Conservation (phyloP, 805 yeast genomes). For the Kuraishia piskuri region DNA sequence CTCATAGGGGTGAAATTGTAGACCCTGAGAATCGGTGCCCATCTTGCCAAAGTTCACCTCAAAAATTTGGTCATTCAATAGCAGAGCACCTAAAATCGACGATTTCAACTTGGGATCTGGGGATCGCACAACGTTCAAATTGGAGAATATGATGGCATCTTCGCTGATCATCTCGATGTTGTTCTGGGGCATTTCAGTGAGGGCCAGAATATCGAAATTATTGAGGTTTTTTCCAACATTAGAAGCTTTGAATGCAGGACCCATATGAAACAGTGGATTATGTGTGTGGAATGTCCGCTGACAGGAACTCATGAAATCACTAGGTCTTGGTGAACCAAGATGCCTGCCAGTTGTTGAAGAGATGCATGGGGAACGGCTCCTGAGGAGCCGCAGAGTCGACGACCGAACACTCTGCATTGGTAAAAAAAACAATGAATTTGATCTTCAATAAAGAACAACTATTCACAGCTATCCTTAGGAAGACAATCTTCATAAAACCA, state of each 20-base stretch:
- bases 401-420: background rate
- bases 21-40: conserved; percentile 31
- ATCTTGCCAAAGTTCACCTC: conserved; percentile 41
- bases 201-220: conserved; percentile 36
- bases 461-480: no score
- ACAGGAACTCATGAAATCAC: background rate
- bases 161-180: conserved; percentile 40
- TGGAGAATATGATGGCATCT: conserved; percentile 54
- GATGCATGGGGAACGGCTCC: background rate
- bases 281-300: background rate
- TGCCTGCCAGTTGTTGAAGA: background rate
- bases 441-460: background rate
- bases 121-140: conserved; percentile 38
- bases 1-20: background rate
- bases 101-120: conserved; percentile 23
- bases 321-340: background rate
- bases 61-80: conserved; percentile 51
- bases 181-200: conserved; percentile 35
- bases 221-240: conserved; percentile 28
- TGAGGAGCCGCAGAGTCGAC: background rate
- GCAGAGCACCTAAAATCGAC: conserved; percentile 34
- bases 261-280: conserved; percentile 1
- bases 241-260: conserved; percentile 21
- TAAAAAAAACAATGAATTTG: background rate
- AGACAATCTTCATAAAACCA: no score